Evolutionary conservation across 495 filamentous ascomycete species (phyloP).

Genomic region (Evansstolkia leycettana): DNA sequence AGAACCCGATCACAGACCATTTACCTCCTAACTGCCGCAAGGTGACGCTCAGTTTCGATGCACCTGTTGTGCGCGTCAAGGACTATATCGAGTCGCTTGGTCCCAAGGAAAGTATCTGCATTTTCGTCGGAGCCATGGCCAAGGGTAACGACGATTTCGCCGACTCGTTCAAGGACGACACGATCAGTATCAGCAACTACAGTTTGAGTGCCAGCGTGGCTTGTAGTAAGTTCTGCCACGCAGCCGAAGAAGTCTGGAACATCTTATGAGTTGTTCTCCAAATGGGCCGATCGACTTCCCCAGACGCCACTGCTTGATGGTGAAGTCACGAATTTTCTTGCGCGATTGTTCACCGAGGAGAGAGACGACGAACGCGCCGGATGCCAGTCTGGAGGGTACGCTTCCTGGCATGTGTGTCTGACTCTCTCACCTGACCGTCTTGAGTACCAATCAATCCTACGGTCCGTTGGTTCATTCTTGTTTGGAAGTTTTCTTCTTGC

Average conservation of each 20-base stretch:
- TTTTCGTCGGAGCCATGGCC: conserved; percentile 97
- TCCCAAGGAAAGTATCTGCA: conserved; percentile 82
- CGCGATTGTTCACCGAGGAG: no score
- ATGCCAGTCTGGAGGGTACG: background rate
- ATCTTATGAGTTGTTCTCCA: conserved; percentile 48
- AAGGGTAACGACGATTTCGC: conserved; percentile 94
- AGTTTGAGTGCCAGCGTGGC: conserved; percentile 93
- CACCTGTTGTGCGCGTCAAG: conserved; percentile 69
- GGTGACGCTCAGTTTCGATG: conserved; percentile 87
- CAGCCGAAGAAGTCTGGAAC: conserved; percentile 91
- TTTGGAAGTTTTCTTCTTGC: background rate
- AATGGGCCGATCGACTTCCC: background rate
- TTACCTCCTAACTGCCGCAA: conserved; percentile 95
- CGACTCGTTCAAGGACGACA: conserved; percentile 86
- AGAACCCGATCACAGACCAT: conserved; percentile 95
- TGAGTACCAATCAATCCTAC: background rate
- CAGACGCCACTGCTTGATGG: background rate
- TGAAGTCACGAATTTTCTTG: background rate
- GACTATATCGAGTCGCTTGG: conserved; percentile 75
- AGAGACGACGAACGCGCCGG: no score
- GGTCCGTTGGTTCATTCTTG: background rate
- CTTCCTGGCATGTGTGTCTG: background rate
- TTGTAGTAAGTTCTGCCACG: conserved; percentile 98
- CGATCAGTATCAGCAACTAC: conserved; percentile 96
- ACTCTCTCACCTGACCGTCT: no score